Evolutionary conservation across 441 rosid species (phyloP).

Genomic region (Populus hybrid): DNA sequence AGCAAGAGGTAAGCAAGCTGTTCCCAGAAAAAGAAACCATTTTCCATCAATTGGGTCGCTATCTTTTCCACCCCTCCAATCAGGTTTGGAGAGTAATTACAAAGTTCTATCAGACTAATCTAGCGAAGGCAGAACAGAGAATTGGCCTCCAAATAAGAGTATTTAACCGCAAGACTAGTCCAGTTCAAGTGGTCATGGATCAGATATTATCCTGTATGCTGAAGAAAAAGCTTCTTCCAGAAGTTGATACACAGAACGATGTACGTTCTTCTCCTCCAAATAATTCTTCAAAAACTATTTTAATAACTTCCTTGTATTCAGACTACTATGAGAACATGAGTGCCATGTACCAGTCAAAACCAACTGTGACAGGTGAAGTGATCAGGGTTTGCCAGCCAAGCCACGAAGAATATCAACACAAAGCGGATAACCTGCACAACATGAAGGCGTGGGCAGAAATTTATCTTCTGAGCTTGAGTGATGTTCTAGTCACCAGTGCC

Average conservation of each 20-base stretch:
- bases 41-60: conserved; percentile 65
- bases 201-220: conserved; percentile 42
- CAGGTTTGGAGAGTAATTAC: conserved; percentile 73
- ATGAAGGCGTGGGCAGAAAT: conserved; percentile 35
- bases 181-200: conserved; percentile 40
- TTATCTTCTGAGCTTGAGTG: conserved; percentile 24
- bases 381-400: conserved; percentile 27
- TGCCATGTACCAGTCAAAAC: conserved; percentile 11
- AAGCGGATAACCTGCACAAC: conserved; percentile 22
- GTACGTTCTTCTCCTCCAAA: not conserved
- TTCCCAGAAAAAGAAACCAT: conserved; percentile 63
- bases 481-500: conserved; percentile 24
- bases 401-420: conserved; percentile 18
- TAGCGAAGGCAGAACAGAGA: conserved; percentile 58
- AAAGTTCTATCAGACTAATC: conserved; percentile 52
- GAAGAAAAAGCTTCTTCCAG: conserved; percentile 45
- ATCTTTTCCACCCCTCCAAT: conserved; percentile 74
- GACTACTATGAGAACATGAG: conserved; percentile 1
- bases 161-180: conserved; percentile 35
- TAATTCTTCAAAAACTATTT: not conserved
- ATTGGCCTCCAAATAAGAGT: conserved; percentile 66
- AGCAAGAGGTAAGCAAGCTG: conserved; percentile 44
- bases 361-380: conserved; percentile 21
- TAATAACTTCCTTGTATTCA: conserved; percentile 7
- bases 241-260: conserved; percentile 8